Percentiles rank a stretch among this genome's conserved stretches.
Evolutionary conservation across 2,329 filamentous ascomycete species (phyloP).

Genomic region (Neofusicoccum kwambonambiense): DNA sequence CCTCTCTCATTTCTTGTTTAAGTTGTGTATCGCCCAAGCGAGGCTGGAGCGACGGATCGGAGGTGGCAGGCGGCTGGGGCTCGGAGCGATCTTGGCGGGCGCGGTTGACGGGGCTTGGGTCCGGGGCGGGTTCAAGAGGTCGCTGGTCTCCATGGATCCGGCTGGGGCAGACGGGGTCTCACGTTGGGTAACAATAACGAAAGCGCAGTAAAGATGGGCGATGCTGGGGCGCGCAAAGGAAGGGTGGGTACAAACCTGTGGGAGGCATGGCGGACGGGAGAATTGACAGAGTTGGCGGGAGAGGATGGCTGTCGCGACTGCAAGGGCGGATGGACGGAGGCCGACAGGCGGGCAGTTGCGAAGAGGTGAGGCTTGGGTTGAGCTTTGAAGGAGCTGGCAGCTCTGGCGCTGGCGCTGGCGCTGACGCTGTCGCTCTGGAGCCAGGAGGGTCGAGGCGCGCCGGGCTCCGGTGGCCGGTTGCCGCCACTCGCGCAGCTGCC

Average conservation of each 20-base stretch:
- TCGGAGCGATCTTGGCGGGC: no score
- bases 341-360: background rate
- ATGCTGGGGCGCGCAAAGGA: background rate
- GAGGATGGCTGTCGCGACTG: background rate
- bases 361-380: background rate
- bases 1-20: no score
- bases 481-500: no score
- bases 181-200: background rate
- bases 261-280: background rate
- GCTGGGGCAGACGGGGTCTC: background rate
- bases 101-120: background rate
- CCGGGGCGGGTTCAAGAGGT: background rate
- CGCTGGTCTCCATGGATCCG: background rate
- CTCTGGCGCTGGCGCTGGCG: no score
- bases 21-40: background rate
- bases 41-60: background rate
- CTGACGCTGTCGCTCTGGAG: no score
- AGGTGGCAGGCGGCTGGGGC: background rate
- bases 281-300: no score
- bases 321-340: background rate
- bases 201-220: background rate
- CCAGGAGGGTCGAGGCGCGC: no score
- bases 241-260: constrained; percentile 11
- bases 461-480: no score
- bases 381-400: no score